phyloP scores from a whole-genome alignment of 1,139 yeast genomes.

The Saccharomyces hybrid region DNA sequence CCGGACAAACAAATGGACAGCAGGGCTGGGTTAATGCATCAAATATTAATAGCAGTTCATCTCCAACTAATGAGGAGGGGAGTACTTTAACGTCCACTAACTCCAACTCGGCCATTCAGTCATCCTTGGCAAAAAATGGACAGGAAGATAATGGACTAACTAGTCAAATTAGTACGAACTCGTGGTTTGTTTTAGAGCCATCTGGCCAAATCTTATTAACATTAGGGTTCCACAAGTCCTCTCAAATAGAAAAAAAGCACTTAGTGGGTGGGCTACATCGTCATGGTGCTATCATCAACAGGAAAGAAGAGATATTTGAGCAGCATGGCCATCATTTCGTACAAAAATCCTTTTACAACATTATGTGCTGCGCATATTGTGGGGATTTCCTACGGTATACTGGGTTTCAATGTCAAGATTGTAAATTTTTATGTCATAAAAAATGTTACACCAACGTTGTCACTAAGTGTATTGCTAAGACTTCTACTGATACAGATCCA shows the following conservation, averaged over 20 bases:
- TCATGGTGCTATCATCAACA: constrained; percentile 95
- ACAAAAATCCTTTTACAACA: constrained; percentile 88
- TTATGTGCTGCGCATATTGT: constrained; percentile 95
- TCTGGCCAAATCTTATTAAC: constrained; percentile 80
- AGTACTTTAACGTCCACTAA: neutral
- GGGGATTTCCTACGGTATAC: constrained; percentile 89
- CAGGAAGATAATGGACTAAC: neutral
- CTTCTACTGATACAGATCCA: constrained; percentile 74
- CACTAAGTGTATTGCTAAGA: constrained; percentile 88
- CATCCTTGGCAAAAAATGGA: neutral
- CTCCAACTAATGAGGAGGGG: constrained; percentile 11
- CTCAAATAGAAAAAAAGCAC: constrained; percentile 40
- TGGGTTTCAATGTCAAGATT: constrained; percentile 96
- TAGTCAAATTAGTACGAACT: constrained; percentile 40
- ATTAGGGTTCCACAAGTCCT: constrained; percentile 70
- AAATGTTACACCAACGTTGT: constrained; percentile 92
- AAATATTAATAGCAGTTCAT: constrained; percentile 31
- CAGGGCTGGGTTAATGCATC: constrained; percentile 89
- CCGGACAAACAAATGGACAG: constrained; percentile 61
- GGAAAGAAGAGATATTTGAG: constrained; percentile 90
- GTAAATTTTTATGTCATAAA: constrained; percentile 88
- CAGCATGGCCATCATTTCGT: constrained; percentile 97
- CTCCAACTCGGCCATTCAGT: constrained; percentile 6
- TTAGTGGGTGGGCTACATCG: constrained; percentile 66
- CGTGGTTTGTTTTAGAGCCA: constrained; percentile 94